phyloP scores from a whole-genome alignment of 306 rosid species.

The Lathyrus sativus region DNA sequence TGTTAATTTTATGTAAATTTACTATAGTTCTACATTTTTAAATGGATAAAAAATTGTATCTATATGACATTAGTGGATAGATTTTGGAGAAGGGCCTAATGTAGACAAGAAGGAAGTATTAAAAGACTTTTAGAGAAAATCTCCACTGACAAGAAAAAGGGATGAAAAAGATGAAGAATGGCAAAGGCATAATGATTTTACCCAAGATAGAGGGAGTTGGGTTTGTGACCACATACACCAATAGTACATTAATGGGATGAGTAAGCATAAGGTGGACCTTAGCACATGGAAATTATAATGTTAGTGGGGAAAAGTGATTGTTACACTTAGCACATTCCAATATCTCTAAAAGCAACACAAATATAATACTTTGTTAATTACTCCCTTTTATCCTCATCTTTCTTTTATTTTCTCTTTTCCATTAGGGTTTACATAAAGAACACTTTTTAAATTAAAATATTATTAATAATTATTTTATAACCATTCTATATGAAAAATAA shows the following conservation, averaged over 20 bases:
- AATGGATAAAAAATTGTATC: conserved; percentile 6
- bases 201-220: conserved; percentile 54
- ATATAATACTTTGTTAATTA: conserved; percentile 49
- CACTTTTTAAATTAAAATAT: no score
- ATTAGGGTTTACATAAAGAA: neutral
- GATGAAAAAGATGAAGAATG: neutral
- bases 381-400: conserved; percentile 34
- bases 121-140: conserved; percentile 58
- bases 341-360: conserved; percentile 43
- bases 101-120: conserved; percentile 55
- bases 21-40: neutral
- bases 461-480: no score
- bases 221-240: conserved; percentile 65
- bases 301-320: conserved; percentile 65
- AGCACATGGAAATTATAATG: conserved; percentile 59
- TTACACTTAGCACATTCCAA: conserved; percentile 54
- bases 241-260: conserved; percentile 57
- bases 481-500: no score
- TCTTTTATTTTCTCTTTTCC: conserved; percentile 45
- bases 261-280: conserved; percentile 48
- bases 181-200: conserved; percentile 50
- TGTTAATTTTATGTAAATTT: neutral
- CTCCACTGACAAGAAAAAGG: conserved; percentile 41
- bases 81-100: conserved; percentile 48
- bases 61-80: conserved; percentile 33